Conservation (phyloP, 768 basidiomycete genomes). For the Tricholoma furcatifolium region DNA sequence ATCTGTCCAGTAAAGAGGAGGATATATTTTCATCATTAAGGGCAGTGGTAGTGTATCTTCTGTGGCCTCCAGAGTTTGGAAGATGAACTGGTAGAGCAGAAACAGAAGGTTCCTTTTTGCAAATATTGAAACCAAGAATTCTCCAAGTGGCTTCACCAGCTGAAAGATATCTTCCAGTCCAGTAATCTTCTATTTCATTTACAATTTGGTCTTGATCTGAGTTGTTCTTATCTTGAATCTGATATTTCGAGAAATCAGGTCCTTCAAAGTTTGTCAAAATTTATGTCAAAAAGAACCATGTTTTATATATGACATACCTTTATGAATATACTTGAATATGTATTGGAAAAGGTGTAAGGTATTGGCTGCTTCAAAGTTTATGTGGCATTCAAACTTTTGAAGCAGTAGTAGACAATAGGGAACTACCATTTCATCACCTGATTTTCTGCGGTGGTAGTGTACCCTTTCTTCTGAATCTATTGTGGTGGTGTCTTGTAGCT, state of each 20-base stretch:
- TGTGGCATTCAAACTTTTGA: conserved; percentile 33
- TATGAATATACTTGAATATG: conserved; percentile 38
- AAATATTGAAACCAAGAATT: background rate
- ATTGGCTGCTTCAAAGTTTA: conserved; percentile 32
- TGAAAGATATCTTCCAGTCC: background rate
- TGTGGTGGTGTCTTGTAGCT: background rate
- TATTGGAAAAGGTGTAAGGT: conserved; percentile 34
- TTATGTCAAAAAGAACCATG: too few species aligned
- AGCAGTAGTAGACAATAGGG: background rate
- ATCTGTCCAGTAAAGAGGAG: background rate
- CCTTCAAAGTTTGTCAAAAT: too few species aligned
- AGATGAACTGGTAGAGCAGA: background rate
- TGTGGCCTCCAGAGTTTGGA: too few species aligned
- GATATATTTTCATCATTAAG: background rate
- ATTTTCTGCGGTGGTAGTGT: background rate
- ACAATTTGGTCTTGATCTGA: background rate
- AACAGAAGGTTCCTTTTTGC: background rate
- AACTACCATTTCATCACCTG: background rate
- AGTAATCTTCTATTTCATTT: background rate
- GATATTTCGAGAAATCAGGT: conserved; percentile 4
- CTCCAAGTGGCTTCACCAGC: background rate
- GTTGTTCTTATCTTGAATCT: conserved; percentile 7
- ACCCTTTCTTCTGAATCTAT: background rate
- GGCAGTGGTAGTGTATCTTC: background rate
- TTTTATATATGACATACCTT: too few species aligned